A percentile compares a stretch with the other conserved stretches of the same genome.
Conservation (phyloP, 306 rosid species). For the Vigna nakashimae region DNA sequence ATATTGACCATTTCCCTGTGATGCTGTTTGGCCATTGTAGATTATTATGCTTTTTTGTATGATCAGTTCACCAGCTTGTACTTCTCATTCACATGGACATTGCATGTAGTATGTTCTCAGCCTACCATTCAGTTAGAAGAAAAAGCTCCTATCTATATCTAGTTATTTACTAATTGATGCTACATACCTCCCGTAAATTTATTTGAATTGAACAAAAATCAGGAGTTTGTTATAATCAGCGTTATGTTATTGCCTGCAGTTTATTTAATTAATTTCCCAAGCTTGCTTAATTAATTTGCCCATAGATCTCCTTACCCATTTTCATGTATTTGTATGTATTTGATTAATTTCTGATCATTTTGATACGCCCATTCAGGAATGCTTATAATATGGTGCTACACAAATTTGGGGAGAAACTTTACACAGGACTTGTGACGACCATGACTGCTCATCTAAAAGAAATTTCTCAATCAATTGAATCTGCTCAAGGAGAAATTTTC, state of each 20-base stretch:
- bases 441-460: constrained; percentile 58
- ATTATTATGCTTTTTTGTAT: constrained; percentile 22
- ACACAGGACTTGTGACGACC: constrained; percentile 60
- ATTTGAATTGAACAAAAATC: constrained; percentile 2
- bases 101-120: constrained; percentile 9
- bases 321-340: constrained; percentile 27
- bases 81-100: background rate
- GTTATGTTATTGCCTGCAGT: constrained; percentile 10
- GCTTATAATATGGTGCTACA: constrained; percentile 69
- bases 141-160: constrained; percentile 17
- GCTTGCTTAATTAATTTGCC: background rate
- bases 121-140: constrained; percentile 10
- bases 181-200: constrained; percentile 8
- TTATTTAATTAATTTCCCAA: constrained; percentile 5
- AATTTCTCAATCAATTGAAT: constrained; percentile 55
- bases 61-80: constrained; percentile 4
- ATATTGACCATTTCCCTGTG: constrained; percentile 9
- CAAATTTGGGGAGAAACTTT: constrained; percentile 65
- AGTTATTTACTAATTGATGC: background rate
- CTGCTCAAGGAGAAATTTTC: constrained; percentile 64
- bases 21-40: constrained; percentile 33
- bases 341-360: constrained; percentile 37
- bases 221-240: background rate
- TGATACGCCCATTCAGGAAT: constrained; percentile 51
- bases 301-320: background rate